Evolutionary conservation across 371 early-diverging fungal genomes (phyloP), one percentile per base, ranked within the genome.

Genomic region (Mucor racemosus): DNA sequence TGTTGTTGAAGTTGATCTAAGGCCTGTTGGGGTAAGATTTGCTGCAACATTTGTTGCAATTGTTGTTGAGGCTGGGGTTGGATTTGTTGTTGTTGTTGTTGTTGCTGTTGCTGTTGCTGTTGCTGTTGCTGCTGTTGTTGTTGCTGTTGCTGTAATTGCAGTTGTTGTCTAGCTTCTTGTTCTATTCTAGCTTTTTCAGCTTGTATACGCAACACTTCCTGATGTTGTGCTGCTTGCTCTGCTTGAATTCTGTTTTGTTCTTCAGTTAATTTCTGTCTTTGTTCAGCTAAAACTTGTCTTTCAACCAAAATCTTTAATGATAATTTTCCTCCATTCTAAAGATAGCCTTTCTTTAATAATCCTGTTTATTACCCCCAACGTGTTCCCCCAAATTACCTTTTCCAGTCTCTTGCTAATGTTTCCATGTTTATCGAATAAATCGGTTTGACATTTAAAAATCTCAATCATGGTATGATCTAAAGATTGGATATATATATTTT

Each of bases 191-290:
- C 76, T 50, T 77, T 72, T 58, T 82, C 79, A 10, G 69, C 64
- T 38, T 79, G 76, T 55, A 74, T 6, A 62, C 77, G 76, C n/a
- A 80, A 35, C 46, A 68, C 36, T 65, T 81, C 83, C 41, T 81
- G 75, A 36, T 81, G 78, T 14, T 73, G 68, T 10, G 80, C 71
- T 42, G 84, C 72, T 73, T 85, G 77, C 68, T 85, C 79, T 41
- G 70, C 68, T 38, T 78, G 62, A 46, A 84, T 72, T 62, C 81
- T 35, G 35, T 75, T 42, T 62, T 83, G 68, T 67, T 82, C 78
- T 67, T 84, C 76, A 53, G 79, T 66, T 58, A 69, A 21, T 59
- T 61, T 64, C 39, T 77, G 60, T 57, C 72, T 68, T 67, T 77
- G 66, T 57, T 82, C 72, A 14, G 71, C 67, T 41, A 81, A 39